Conservation (phyloP, 2,329 filamentous ascomycete species). For the Eutypa lata region DNA sequence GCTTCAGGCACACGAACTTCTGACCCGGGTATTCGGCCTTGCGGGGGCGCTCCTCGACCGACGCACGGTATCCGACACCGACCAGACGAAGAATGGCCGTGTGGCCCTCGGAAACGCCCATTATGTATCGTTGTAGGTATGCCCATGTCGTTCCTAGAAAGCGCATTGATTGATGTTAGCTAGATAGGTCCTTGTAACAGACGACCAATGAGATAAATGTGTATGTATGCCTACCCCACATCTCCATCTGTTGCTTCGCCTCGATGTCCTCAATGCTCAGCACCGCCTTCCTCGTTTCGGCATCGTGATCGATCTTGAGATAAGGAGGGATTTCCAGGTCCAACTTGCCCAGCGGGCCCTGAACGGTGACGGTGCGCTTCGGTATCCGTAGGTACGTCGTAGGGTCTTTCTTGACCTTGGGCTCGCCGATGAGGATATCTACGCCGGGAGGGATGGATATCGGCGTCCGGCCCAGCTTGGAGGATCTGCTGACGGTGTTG, state of each 20-base stretch:
- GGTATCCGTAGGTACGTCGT: slow-evolving; percentile 60
- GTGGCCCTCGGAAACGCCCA: slow-evolving; percentile 94
- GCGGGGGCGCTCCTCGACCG: slow-evolving; percentile 71
- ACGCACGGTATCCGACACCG: slow-evolving; percentile 92
- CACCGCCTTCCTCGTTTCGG: slow-evolving; percentile 57
- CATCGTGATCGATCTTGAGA: slow-evolving; percentile 68
- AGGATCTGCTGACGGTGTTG: slow-evolving; percentile 61
- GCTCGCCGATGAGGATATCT: slow-evolving; percentile 67
- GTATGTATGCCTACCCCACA: slow-evolving; percentile 75
- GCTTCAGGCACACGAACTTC: slow-evolving; percentile 87
- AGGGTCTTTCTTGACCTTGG: slow-evolving; percentile 48
- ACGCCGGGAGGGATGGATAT: slow-evolving; percentile 83
- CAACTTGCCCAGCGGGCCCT: slow-evolving; percentile 79
- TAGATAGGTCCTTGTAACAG: not conserved
- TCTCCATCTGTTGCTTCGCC: slow-evolving; percentile 75
- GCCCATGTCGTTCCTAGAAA: slow-evolving; percentile 78
- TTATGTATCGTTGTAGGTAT: slow-evolving; percentile 85
- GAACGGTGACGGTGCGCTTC: slow-evolving; percentile 68
- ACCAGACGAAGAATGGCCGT: slow-evolving; percentile 89
- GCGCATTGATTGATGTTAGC: slow-evolving; percentile 1
- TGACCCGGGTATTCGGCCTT: slow-evolving; percentile 78
- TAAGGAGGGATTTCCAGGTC: slow-evolving; percentile 77
- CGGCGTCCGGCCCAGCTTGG: slow-evolving; percentile 81
- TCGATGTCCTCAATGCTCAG: slow-evolving; percentile 68
- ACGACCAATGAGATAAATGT: not conserved